Conservation (phyloP, 306 rosid species). For the Vigna nakashimae region DNA sequence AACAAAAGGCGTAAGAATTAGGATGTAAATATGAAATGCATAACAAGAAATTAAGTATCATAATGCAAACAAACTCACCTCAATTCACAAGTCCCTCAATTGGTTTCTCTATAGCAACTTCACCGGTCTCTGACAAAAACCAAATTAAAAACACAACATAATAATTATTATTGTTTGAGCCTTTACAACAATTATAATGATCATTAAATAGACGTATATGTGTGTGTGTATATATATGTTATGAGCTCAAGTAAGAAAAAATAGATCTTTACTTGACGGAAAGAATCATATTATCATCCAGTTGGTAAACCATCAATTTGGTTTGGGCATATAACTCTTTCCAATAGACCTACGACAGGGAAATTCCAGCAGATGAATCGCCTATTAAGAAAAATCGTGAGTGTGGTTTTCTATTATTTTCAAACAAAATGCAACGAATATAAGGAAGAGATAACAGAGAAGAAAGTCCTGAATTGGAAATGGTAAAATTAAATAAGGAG, state of each 20-base stretch:
- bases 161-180: constrained; percentile 6
- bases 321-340: constrained; percentile 6
- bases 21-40: constrained; percentile 20
- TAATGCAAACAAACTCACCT: constrained; percentile 54
- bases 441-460: background rate
- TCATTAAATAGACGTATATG: background rate
- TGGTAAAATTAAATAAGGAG: background rate
- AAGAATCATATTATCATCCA: constrained; percentile 19
- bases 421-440: constrained; percentile 41
- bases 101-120: constrained; percentile 57
- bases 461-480: background rate
- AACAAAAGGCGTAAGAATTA: background rate
- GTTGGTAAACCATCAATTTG: constrained; percentile 10
- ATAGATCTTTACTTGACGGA: background rate
- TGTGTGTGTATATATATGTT: no score
- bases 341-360: background rate
- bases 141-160: constrained; percentile 33
- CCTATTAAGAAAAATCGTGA: background rate
- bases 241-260: background rate
- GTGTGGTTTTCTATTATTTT: background rate
- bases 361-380: constrained; percentile 12
- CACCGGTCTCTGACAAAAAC: constrained; percentile 56
- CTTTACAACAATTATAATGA: background rate
- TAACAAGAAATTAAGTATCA: constrained; percentile 2
- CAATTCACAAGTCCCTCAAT: constrained; percentile 65